phyloP scores from a whole-genome alignment of 495 filamentous ascomycete species.

The Hypoxylon trugodes region DNA sequence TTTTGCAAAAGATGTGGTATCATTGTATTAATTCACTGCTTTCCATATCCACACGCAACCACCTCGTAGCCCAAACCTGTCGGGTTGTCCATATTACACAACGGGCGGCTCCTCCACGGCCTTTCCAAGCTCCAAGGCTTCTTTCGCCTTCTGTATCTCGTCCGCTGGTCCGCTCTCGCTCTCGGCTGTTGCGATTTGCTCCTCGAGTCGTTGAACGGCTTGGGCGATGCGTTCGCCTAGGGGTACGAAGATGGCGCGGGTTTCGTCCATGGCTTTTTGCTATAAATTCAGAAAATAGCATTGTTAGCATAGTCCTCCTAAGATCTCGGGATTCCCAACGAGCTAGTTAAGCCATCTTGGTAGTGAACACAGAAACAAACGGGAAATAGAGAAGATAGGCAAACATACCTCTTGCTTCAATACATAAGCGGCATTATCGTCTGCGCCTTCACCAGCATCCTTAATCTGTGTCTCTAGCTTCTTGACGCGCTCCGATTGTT shows the following conservation, averaged over 20 bases:
- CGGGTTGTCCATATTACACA: slow-evolving; percentile 37
- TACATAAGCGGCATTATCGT: slow-evolving; percentile 73
- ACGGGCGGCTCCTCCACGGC: slow-evolving; percentile 45
- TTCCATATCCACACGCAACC: slow-evolving; percentile 12
- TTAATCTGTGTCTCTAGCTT: slow-evolving; percentile 66
- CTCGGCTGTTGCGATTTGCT: slow-evolving; percentile 60
- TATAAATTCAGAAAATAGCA: slow-evolving; percentile 51
- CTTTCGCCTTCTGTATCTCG: slow-evolving; percentile 68
- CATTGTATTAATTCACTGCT: slow-evolving; percentile 30
- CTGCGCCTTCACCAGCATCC: slow-evolving; percentile 50
- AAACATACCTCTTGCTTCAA: slow-evolving; percentile 84
- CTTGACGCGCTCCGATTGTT: slow-evolving; percentile 75
- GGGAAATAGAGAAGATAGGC: background rate
- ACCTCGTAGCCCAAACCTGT: slow-evolving; percentile 5
- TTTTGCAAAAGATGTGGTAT: slow-evolving; percentile 32
- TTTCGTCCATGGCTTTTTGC: slow-evolving; percentile 81
- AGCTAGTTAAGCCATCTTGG: too few relatives aligned
- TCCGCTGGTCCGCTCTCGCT: slow-evolving; percentile 67
- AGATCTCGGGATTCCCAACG: background rate
- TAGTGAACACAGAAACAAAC: too few relatives aligned
- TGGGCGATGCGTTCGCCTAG: slow-evolving; percentile 71
- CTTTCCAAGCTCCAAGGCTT: slow-evolving; percentile 53
- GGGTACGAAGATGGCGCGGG: slow-evolving; percentile 76
- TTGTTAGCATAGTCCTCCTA: slow-evolving; percentile 32
- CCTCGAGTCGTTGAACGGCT: slow-evolving; percentile 73